Conservation (phyloP, 805 yeast genomes). For the Pichia insulana region DNA sequence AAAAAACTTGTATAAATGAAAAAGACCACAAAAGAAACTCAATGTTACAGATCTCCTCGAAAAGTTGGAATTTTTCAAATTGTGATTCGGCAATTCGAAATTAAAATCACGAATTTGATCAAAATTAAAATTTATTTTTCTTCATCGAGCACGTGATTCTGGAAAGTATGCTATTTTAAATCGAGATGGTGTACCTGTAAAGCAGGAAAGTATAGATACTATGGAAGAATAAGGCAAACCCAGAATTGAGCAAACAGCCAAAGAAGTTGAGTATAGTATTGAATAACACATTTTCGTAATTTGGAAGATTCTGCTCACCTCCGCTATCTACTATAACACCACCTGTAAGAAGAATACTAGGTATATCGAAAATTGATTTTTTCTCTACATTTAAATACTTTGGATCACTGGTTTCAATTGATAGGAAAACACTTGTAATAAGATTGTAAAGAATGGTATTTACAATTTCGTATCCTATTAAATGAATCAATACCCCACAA, state of each 20-base stretch:
- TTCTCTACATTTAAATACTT: not conserved
- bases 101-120: no score
- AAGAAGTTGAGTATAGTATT: not conserved
- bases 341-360: not conserved
- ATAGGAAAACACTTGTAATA: not conserved
- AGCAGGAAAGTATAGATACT: conserved; percentile 1
- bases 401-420: not conserved
- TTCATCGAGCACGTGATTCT: no score
- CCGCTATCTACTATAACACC: no score
- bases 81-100: no score
- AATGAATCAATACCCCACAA: conserved; percentile 1
- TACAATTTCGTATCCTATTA: conserved; percentile 1
- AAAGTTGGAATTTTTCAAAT: no score
- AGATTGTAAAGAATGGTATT: conserved; percentile 3
- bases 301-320: no score
- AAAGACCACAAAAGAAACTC: no score
- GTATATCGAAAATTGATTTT: not conserved
- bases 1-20: not conserved
- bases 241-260: not conserved
- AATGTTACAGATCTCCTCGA: no score
- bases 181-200: conserved; percentile 3
- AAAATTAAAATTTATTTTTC: no score
- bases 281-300: not conserved
- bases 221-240: conserved; percentile 1
- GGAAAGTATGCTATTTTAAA: no score